phyloP scores from a whole-genome alignment of 192 early-diverging fungal genomes.

The Jimgerdemannia lactiflua region DNA sequence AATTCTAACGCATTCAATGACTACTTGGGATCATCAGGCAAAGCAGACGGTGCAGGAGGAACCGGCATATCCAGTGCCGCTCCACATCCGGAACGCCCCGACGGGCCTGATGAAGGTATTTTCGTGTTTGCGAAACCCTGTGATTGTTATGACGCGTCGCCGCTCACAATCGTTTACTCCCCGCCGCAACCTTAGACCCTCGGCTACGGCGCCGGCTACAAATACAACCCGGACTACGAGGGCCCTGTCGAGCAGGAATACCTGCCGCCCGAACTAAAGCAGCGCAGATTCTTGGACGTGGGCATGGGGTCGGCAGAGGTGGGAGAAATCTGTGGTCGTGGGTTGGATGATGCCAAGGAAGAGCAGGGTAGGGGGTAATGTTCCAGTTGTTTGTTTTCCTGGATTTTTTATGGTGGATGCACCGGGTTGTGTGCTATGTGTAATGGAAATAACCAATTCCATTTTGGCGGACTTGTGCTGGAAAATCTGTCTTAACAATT shows the following conservation, averaged over 20 bases:
- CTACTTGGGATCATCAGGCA: slow-evolving; percentile 24
- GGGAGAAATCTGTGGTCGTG: no score
- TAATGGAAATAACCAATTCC: no score
- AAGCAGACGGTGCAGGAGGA: slow-evolving; percentile 59
- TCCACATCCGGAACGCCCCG: slow-evolving; percentile 84
- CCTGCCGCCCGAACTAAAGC: slow-evolving; percentile 64
- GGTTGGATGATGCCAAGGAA: no score
- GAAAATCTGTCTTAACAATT: no score
- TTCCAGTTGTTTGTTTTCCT: no score
- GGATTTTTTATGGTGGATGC: no score
- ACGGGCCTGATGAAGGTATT: slow-evolving; percentile 70
- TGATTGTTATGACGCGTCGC: background rate
- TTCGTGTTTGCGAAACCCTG: background rate
- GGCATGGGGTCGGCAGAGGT: no score
- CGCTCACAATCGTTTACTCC: background rate
- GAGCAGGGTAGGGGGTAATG: no score
- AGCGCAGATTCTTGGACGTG: slow-evolving; percentile 54
- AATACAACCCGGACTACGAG: slow-evolving; percentile 79
- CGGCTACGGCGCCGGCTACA: slow-evolving; percentile 78
- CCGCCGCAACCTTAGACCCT: slow-evolving; percentile 40
- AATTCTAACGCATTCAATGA: no score
- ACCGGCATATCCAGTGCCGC: slow-evolving; percentile 74
- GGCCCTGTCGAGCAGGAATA: slow-evolving; percentile 78
- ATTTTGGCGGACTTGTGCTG: no score
- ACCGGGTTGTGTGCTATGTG: no score